Evolutionary conservation across 2,329 filamentous ascomycete species (phyloP).

Genomic region (Aspergillus sp.): DNA sequence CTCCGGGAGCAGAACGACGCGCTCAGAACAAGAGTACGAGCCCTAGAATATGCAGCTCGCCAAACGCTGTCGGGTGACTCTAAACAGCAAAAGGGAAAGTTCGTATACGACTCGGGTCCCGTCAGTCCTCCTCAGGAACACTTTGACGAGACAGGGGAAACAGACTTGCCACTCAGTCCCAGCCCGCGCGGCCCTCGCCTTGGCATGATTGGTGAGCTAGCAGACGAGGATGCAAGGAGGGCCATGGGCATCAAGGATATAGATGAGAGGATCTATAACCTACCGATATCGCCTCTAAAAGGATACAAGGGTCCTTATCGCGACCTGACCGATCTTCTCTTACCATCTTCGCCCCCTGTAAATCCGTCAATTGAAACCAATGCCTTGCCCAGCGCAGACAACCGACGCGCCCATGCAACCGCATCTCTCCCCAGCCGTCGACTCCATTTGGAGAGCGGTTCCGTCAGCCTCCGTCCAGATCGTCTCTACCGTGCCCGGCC

Average conservation of each 20-base stretch:
- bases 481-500: conserved; percentile 28
- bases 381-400: conserved; percentile 28
- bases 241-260: conserved; percentile 31
- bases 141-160: conserved; percentile 35
- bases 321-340: conserved; percentile 25
- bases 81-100: conserved; percentile 36
- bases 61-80: conserved; percentile 27
- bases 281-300: conserved; percentile 28
- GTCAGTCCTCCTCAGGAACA: conserved; percentile 26
- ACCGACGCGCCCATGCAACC: conserved; percentile 29
- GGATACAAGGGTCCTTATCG: conserved; percentile 18
- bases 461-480: conserved; percentile 25
- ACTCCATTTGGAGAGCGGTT: conserved; percentile 23
- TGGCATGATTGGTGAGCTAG: conserved; percentile 14
- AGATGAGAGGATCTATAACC: conserved; percentile 31
- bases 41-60: conserved; percentile 32
- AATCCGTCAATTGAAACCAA: conserved; percentile 30
- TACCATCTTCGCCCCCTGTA: conserved; percentile 40
- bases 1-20: conserved; percentile 46
- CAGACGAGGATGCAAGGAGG: conserved; percentile 31
- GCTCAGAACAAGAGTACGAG: conserved; percentile 37
- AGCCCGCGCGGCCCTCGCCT: conserved; percentile 36
- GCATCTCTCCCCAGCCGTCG: conserved; percentile 30
- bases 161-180: conserved; percentile 40
- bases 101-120: conserved; percentile 32